A percentile compares a stretch with the other conserved stretches of the same genome.
phyloP scores from a whole-genome alignment of 179 eudicot genomes.

The Beta corolliflora region DNA sequence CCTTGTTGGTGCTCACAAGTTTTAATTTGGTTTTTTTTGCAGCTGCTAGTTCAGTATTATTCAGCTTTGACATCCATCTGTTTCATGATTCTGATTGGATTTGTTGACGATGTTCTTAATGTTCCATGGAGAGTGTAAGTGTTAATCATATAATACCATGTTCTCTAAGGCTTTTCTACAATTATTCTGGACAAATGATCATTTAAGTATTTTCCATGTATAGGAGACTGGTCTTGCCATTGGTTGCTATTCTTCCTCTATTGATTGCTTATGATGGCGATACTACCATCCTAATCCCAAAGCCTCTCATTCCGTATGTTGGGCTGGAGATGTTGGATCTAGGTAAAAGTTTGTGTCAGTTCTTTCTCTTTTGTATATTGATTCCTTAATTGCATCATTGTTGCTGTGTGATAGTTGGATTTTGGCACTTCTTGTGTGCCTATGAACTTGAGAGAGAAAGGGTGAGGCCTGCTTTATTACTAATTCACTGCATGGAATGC shows the following conservation, averaged over 20 bases:
- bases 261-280: slow-evolving; percentile 99
- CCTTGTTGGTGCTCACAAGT: no score
- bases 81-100: slow-evolving; percentile 93
- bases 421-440: not conserved
- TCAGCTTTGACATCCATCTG: slow-evolving; percentile 88
- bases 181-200: not conserved
- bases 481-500: not conserved
- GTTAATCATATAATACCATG: slow-evolving; percentile 10
- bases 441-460: not conserved
- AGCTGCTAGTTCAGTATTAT: no score
- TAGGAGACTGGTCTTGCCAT: slow-evolving; percentile 90
- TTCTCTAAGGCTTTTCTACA: not conserved
- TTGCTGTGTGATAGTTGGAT: not conserved
- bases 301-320: slow-evolving; percentile 77
- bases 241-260: slow-evolving; percentile 88
- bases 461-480: not conserved
- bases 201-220: slow-evolving; percentile 18
- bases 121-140: slow-evolving; percentile 99
- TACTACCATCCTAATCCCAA: slow-evolving; percentile 87
- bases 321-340: slow-evolving; percentile 78
- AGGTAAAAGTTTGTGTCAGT: slow-evolving; percentile 44
- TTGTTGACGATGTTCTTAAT: slow-evolving; percentile 92
- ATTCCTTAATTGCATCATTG: not conserved
- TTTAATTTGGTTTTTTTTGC: no score
- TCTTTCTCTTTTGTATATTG: not conserved